These are phyloP conservation scores for Calonectria hongkongensis DNA, from an alignment of 2,329 filamentous ascomycete species.

Conservation along the genomic window DNA sequence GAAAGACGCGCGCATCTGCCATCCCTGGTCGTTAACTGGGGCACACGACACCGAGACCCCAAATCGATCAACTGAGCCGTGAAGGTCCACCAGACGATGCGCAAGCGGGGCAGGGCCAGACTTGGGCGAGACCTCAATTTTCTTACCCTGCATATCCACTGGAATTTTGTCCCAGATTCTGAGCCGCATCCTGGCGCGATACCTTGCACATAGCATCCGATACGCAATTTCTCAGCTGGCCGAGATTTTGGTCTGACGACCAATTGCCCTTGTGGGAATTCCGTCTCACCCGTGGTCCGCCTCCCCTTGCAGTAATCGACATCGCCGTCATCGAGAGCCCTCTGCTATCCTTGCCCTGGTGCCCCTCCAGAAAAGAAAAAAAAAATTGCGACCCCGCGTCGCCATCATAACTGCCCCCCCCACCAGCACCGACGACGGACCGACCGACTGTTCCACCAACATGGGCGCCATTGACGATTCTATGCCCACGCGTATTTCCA, in stretches of 20 bases:
- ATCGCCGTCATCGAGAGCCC: neutral
- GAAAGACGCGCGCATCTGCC: slow-evolving; percentile 3
- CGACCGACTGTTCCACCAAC: slow-evolving; percentile 36
- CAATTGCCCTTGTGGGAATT: slow-evolving; percentile 26
- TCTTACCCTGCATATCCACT: slow-evolving; percentile 22
- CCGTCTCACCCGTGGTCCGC: neutral
- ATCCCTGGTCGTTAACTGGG: slow-evolving; percentile 28
- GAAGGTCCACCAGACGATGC: slow-evolving; percentile 17
- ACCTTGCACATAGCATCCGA: neutral
- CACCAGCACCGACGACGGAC: slow-evolving; percentile 19
- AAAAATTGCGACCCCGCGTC: slow-evolving; percentile 24
- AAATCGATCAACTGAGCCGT: slow-evolving; percentile 23
- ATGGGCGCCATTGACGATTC: slow-evolving; percentile 68
- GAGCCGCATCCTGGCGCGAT: slow-evolving; percentile 17
- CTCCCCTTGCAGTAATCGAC: slow-evolving; percentile 5
- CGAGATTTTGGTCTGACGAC: slow-evolving; percentile 25
- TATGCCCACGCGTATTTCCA: slow-evolving; percentile 71
- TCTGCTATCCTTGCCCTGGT: neutral
- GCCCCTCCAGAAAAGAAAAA: slow-evolving; percentile 24
- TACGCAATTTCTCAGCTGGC: neutral
- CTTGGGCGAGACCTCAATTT: slow-evolving; percentile 10
- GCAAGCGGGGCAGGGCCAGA: slow-evolving; percentile 30
- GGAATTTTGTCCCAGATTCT: slow-evolving; percentile 19
- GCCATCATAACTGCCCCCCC: slow-evolving; percentile 38
- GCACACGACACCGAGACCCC: slow-evolving; percentile 38